Base-by-base conservation (phyloP, 2,329 filamentous ascomycete genomes). In the Lojkania enalia region DNA sequence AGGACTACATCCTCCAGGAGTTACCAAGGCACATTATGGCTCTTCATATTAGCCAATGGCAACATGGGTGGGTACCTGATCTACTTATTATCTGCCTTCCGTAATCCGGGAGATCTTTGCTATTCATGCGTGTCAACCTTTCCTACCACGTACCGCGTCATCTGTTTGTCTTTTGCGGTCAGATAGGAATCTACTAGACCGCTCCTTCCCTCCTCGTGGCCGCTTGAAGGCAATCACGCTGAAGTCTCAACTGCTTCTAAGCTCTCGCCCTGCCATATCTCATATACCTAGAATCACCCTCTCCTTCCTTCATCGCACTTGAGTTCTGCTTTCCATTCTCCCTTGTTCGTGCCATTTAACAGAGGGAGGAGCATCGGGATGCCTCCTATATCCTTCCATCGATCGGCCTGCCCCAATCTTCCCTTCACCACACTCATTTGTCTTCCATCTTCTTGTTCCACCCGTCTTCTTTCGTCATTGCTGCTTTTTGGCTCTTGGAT, bases 401-500 rank as follows among this genome's bases (percentile, higher is more conserved):
- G 20, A 20, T 12, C 43, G 20, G 19, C 42, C 29, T 46, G 41
- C 41, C 47, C 35, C 42, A 32, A 51, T 37, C 46, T 27, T 51
- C 38, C 36, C 44, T 45, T 47, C 52, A 40, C 39, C 55, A 57
- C 59, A 66, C 63, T 68, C 65, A 64, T 67, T 69, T 56, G 64
- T 64, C 61, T 63, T 49, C 60, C 61, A 60, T 67, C 58, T 66
- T 67, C 58, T 66, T 66, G 56, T 58, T 59, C 49, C 48, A 32
- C 44, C n/a, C 36, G 51, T 63, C 62, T 67, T 68, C 61, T 66
- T 69, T 63, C 58, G 48, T 48, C 62, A 66, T 66, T 64, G 63
- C 64, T 67, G 62, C 54, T 53, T 45, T 58, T 57, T 58, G 46
- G 59, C 63, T 63, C 57, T 69, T 70, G 66, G 65, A 69, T 70